Evolutionary conservation across 306 rosid genomes (phyloP).

Genomic region (Vigna mungo): DNA sequence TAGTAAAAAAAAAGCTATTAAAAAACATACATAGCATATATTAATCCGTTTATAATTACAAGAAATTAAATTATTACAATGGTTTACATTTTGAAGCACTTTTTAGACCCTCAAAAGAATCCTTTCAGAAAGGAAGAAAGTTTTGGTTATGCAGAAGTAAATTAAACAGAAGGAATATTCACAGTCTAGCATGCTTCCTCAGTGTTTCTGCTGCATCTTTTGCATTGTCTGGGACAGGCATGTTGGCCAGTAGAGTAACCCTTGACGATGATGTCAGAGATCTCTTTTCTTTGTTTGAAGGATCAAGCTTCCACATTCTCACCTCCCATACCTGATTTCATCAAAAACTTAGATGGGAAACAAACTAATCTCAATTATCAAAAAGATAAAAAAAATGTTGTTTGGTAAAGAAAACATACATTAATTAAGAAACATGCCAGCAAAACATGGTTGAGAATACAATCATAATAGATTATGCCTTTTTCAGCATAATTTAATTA

Average conservation of each 20-base stretch:
- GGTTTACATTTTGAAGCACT: constrained; percentile 1
- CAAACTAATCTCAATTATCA: too few species aligned
- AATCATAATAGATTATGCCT: background rate
- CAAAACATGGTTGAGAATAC: too few species aligned
- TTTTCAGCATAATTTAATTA: too few species aligned
- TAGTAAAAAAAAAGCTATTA: too few species aligned
- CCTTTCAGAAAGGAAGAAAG: background rate
- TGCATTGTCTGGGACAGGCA: constrained; percentile 68
- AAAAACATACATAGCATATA: too few species aligned
- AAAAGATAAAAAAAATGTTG: too few species aligned
- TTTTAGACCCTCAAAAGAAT: background rate
- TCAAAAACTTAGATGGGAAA: background rate
- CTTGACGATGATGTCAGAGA: constrained; percentile 60
- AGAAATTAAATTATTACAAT: background rate
- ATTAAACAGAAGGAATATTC: constrained; percentile 9
- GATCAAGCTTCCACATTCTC: constrained; percentile 58
- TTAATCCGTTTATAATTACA: background rate
- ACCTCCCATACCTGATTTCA: constrained; percentile 72
- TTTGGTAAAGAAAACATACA: too few species aligned
- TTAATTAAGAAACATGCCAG: too few species aligned
- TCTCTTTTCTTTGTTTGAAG: constrained; percentile 50
- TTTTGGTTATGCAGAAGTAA: background rate
- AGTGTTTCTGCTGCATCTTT: constrained; percentile 49
- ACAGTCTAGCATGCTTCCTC: constrained; percentile 53
- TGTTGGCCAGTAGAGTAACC: constrained; percentile 64